Base-by-base conservation (phyloP, 371 early-diverging fungal genomes). In the Saksenaea vasiformis region DNA sequence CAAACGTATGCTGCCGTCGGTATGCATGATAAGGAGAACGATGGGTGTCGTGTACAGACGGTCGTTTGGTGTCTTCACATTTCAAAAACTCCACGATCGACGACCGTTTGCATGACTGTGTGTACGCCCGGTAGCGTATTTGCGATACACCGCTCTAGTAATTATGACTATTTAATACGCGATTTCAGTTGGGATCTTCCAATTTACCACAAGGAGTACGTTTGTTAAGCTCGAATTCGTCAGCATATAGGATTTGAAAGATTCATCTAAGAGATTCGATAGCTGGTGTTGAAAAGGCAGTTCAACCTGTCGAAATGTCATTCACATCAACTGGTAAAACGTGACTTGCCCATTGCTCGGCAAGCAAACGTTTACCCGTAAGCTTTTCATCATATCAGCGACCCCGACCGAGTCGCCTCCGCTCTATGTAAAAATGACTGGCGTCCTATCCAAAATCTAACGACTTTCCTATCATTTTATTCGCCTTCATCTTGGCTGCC, bases 181-280 rank as follows among this genome's bases (percentile, higher is more conserved):
- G 24, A 9, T 43, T 60, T 51, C 4, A 43, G 11, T 10, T 44
- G 13, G 38, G 22, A 19, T 19, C 28, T 4, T 35, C 10, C 38
- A 54, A 43, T 64, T 71, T 76, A 81, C 82, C 78, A 81, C 82
- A 62, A 72, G 71, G 62, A 76, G 70, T 67, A 81, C 78, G 61
- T 81, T 81, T 27, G 82, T 78, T 66, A 81, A 74, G 66, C 78
- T 81, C 35, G 82, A 74, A 69, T 81, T 77, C 53, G 77, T 69
- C 43, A 81, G 73, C 82, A 81, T 81, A 62, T 60, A 67, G 66
- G 26, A 58, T 39, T 43, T 58, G 27, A 58, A 58, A 41, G 43
- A 43, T 43, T 58, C 58, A 58, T 58, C 43, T 58, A 58, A 58
- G 39, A 47, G 51, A 22, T 47, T 47, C 51, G 51, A 47, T 47